Percentiles rank a stretch among this genome's conserved stretches.
These are phyloP conservation scores for Phytophthora pinifolia DNA, from an alignment of 352 stramenopile species.

Conservation along the genomic window DNA sequence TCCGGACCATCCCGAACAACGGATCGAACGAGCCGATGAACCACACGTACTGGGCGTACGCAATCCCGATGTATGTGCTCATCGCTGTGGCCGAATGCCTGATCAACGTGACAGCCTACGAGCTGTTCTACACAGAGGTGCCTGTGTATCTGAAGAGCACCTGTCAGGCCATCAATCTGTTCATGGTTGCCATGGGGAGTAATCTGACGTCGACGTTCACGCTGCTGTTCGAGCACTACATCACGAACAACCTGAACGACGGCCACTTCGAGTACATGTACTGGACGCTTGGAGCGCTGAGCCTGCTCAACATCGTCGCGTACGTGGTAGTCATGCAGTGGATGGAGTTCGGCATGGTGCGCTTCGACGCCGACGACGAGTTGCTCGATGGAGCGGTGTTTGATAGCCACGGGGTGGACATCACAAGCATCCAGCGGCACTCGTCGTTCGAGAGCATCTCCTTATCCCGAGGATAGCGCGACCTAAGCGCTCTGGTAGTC, in stretches of 20 bases:
- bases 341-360: slow-evolving; percentile 89
- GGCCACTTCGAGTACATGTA: slow-evolving; percentile 92
- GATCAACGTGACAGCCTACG: slow-evolving; percentile 89
- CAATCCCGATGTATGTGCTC: slow-evolving; percentile 81
- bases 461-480: slow-evolving; percentile 40
- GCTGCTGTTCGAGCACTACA: slow-evolving; percentile 78
- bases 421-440: slow-evolving; percentile 64
- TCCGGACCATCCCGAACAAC: slow-evolving; percentile 45
- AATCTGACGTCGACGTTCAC: slow-evolving; percentile 90
- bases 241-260: slow-evolving; percentile 73
- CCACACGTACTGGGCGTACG: slow-evolving; percentile 79
- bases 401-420: slow-evolving; percentile 63
- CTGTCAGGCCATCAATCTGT: slow-evolving; percentile 87
- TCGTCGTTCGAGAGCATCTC: slow-evolving; percentile 84
- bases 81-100: slow-evolving; percentile 83
- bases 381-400: slow-evolving; percentile 61
- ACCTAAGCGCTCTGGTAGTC: slow-evolving; percentile 12
- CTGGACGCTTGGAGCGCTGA: slow-evolving; percentile 74
- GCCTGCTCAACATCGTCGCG: slow-evolving; percentile 67
- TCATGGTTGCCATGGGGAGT: slow-evolving; percentile 88
- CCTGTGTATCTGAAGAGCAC: slow-evolving; percentile 88
- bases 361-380: slow-evolving; percentile 69
- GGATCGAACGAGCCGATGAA: slow-evolving; percentile 78
- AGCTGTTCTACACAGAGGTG: slow-evolving; percentile 89
- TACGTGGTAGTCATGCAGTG: slow-evolving; percentile 84